These are phyloP conservation scores for Tricholomella constricta DNA, from an alignment of 768 basidiomycete genomes.

Conservation along the genomic window DNA sequence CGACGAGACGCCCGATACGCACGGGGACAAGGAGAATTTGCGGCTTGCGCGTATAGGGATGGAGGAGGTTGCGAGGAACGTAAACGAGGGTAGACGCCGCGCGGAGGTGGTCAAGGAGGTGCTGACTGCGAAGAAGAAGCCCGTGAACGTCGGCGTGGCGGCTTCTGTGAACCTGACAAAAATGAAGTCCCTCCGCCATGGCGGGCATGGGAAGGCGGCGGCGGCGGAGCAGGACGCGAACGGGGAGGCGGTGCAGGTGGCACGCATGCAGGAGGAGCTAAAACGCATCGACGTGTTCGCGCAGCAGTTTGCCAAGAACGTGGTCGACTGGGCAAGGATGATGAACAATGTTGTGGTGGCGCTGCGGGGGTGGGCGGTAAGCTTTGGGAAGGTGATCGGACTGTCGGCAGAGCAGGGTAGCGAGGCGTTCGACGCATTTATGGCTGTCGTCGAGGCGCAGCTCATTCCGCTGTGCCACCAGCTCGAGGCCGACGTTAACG, in stretches of 20 bases:
- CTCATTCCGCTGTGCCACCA: constrained; percentile 54
- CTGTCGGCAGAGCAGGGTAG: constrained; percentile 45
- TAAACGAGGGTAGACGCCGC: constrained; percentile 77
- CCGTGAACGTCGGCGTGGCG: constrained; percentile 47
- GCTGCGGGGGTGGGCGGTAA: constrained; percentile 61
- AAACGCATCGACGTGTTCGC: constrained; percentile 59
- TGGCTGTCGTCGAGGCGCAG: constrained; percentile 54
- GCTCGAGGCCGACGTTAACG: constrained; percentile 55
- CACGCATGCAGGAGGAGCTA: constrained; percentile 55
- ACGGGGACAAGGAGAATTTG: constrained; percentile 65
- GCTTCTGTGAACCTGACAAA: constrained; percentile 58
- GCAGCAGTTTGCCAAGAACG: constrained; percentile 59
- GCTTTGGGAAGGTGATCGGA: constrained; percentile 70
- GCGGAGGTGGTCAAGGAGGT: constrained; percentile 82
- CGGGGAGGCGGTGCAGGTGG: constrained; percentile 54
- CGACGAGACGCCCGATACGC: constrained; percentile 69
- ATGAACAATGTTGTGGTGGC: constrained; percentile 50
- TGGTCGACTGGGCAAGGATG: constrained; percentile 63
- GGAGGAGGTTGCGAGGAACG: constrained; percentile 72
- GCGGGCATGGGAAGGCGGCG: constrained; percentile 8
- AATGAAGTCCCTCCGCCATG: constrained; percentile 54
- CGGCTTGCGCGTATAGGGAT: constrained; percentile 55
- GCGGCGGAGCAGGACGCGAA: constrained; percentile 24
- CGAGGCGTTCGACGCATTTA: constrained; percentile 75
- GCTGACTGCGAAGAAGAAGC: constrained; percentile 47